A percentile compares a stretch with the other conserved stretches of the same genome.
phyloP scores from a whole-genome alignment of 306 rosid species.

The Purshia tridentata region DNA sequence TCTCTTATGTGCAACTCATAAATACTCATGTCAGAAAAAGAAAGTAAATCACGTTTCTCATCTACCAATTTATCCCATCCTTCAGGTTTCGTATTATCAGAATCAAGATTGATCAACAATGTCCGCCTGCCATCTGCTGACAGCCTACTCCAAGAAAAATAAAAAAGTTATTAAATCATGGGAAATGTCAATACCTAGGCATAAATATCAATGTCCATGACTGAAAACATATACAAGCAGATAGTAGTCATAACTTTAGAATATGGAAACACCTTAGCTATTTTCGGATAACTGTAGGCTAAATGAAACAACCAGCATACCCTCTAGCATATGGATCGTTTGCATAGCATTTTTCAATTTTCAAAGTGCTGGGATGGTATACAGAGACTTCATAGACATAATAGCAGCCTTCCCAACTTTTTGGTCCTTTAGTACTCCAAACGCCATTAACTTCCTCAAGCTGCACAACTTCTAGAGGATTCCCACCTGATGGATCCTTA shows the following conservation, averaged over 20 bases:
- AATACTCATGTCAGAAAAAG: slow-evolving; percentile 81
- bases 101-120: slow-evolving; percentile 58
- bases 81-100: slow-evolving; percentile 62
- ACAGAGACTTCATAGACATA: slow-evolving; percentile 83
- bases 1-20: slow-evolving; percentile 90
- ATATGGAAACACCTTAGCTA: slow-evolving; percentile 32
- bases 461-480: slow-evolving; percentile 59
- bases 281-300: slow-evolving; percentile 28
- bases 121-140: slow-evolving; percentile 75
- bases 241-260: slow-evolving; percentile 16
- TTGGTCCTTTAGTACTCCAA: slow-evolving; percentile 81
- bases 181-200: slow-evolving; percentile 10
- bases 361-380: slow-evolving; percentile 78
- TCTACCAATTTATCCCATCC: slow-evolving; percentile 73
- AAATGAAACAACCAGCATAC: slow-evolving; percentile 49
- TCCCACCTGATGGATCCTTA: slow-evolving; percentile 55
- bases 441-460: slow-evolving; percentile 83
- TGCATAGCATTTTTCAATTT: slow-evolving; percentile 69
- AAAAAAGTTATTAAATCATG: slow-evolving; percentile 11
- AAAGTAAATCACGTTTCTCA: slow-evolving; percentile 62
- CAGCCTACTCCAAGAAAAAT: slow-evolving; percentile 55
- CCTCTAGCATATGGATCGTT: slow-evolving; percentile 98
- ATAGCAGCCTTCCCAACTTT: slow-evolving; percentile 84
- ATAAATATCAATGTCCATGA: not conserved
- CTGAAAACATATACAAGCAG: not conserved